Conservation (phyloP, 441 rosid genomes). For the Populus hybrid region DNA sequence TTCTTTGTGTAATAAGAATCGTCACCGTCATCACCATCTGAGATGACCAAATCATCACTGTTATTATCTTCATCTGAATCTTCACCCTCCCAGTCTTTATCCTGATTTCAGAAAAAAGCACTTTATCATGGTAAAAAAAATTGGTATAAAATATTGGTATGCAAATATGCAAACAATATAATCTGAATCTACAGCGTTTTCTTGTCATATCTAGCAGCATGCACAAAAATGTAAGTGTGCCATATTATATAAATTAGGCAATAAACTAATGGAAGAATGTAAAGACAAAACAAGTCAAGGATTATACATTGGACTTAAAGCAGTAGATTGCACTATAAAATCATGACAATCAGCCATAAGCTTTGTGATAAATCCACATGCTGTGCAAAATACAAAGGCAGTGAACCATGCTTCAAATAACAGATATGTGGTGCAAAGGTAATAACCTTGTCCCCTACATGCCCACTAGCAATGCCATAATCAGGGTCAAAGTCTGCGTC, state of each 20-base stretch:
- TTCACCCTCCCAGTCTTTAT: slow-evolving; percentile 76
- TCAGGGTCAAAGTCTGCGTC: slow-evolving; percentile 96
- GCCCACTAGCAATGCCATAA: slow-evolving; percentile 40
- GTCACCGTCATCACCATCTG: slow-evolving; percentile 39
- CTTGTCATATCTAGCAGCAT: background rate
- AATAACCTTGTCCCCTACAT: slow-evolving; percentile 54
- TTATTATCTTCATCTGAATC: slow-evolving; percentile 76
- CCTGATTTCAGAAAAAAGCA: slow-evolving; percentile 35
- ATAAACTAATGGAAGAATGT: background rate
- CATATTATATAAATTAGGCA: background rate
- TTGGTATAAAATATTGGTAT: background rate
- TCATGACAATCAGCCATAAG: background rate
- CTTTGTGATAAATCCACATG: background rate
- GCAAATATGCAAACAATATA: background rate
- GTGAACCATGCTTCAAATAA: background rate
- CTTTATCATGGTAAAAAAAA: background rate
- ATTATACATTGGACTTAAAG: background rate
- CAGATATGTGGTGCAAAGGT: background rate
- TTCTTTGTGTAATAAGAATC: slow-evolving; percentile 66
- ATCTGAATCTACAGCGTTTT: background rate
- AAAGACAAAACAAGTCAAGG: background rate
- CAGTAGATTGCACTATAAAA: background rate
- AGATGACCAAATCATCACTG: slow-evolving; percentile 58
- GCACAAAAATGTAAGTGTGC: background rate
- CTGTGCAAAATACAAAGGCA: background rate